phyloP scores from a whole-genome alignment of 306 rosid species.

The Acacia acuminata region DNA sequence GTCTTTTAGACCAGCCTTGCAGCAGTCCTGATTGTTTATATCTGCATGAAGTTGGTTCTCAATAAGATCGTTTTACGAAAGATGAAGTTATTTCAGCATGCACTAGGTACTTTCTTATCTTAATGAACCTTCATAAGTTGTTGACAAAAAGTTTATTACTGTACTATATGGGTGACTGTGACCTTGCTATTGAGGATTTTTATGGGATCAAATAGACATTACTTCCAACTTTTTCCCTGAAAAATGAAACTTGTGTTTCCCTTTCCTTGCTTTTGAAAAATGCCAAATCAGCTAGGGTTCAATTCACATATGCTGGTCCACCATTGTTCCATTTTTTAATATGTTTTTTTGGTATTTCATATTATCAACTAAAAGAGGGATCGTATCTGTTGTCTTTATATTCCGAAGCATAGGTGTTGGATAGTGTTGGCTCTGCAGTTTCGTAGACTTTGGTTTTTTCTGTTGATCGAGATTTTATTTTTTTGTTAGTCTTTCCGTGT shows the following conservation, averaged over 20 bases:
- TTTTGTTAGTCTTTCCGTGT: no score
- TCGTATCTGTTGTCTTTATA: neutral
- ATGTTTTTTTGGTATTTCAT: neutral
- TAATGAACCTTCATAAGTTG: neutral
- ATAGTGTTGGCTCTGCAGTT: neutral
- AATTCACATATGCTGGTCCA: neutral
- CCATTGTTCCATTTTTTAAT: neutral
- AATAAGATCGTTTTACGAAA: conserved; percentile 93
- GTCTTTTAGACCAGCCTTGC: conserved; percentile 76
- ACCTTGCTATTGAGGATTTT: neutral
- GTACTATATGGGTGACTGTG: conserved; percentile 9
- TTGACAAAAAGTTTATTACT: conserved; percentile 14
- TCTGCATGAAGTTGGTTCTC: conserved; percentile 91
- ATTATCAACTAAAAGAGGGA: neutral
- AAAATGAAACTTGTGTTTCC: neutral
- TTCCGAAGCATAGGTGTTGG: neutral
- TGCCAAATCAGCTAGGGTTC: no score
- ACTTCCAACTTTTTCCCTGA: neutral
- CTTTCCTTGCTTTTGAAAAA: no score
- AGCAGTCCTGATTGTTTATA: conserved; percentile 93
- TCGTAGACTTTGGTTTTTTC: neutral
- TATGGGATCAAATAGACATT: neutral
- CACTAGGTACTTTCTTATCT: conserved; percentile 59
- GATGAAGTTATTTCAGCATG: conserved; percentile 90
- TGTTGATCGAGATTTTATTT: neutral